These are phyloP conservation scores for Aspergillus nanangensis DNA, from an alignment of 495 filamentous ascomycete species.

Conservation along the genomic window DNA sequence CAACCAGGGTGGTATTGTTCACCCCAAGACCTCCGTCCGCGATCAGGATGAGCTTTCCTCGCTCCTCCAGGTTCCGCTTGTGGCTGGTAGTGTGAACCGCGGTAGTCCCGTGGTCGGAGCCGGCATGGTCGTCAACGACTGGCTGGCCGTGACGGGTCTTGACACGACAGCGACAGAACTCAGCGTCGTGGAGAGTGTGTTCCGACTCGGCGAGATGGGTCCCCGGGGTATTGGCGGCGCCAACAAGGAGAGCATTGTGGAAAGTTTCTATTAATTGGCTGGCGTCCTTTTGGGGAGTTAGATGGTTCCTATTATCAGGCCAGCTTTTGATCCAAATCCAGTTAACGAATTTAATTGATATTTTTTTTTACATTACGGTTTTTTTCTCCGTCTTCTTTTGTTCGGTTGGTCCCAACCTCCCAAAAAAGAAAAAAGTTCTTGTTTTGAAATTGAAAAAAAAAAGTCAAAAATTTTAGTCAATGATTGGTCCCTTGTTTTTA, in stretches of 20 bases:
- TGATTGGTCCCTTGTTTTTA: no score
- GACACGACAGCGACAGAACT: conserved; percentile 97
- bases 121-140: conserved; percentile 99
- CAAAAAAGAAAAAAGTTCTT: no score
- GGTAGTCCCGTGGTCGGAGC: conserved; percentile 92
- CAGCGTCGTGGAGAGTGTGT: conserved; percentile 93
- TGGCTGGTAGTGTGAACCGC: conserved; percentile 89
- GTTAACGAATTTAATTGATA: no score
- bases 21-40: conserved; percentile 92
- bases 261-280: conserved; percentile 79
- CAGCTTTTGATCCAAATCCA: no score
- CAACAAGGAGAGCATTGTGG: conserved; percentile 96
- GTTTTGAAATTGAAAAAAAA: no score
- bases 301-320: neutral
- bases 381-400: no score
- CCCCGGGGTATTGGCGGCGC: conserved; percentile 57
- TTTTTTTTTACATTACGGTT: no score
- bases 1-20: conserved; percentile 95
- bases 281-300: neutral
- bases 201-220: conserved; percentile 76
- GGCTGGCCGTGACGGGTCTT: conserved; percentile 93
- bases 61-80: conserved; percentile 90
- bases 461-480: no score
- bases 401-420: no score
- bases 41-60: conserved; percentile 96